These are phyloP conservation scores for Pestalotiopsis sp. DNA, from an alignment of 2,329 filamentous ascomycete species.

Conservation along the genomic window DNA sequence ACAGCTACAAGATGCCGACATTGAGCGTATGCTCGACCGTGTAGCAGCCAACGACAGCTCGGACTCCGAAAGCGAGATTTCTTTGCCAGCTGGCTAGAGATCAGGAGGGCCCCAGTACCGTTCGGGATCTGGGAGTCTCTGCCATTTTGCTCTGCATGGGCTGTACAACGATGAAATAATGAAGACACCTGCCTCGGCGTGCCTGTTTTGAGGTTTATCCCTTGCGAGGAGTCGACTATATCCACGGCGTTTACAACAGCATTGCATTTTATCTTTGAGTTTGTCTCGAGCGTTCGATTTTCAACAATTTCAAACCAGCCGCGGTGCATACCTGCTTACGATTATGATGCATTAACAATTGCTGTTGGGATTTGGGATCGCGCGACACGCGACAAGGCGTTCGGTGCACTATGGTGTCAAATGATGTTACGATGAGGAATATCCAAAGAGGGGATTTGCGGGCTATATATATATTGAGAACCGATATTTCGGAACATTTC, in stretches of 20 bases:
- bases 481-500: neutral
- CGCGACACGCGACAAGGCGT: neutral
- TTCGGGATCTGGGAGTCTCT: neutral
- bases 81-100: slow-evolving; percentile 41
- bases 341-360: slow-evolving; percentile 20
- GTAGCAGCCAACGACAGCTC: slow-evolving; percentile 54
- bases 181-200: neutral
- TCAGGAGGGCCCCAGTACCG: neutral
- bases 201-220: neutral
- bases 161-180: neutral
- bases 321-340: slow-evolving; percentile 3
- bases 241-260: neutral
- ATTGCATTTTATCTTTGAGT: neutral
- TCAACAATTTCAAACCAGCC: neutral
- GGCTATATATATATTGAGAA: slow-evolving; percentile 6
- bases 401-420: neutral
- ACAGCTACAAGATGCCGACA: slow-evolving; percentile 56
- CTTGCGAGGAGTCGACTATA: neutral
- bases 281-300: neutral
- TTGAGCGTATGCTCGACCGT: slow-evolving; percentile 60
- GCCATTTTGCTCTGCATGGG: neutral
- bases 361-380: slow-evolving; percentile 17
- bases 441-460: neutral
- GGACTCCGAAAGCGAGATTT: slow-evolving; percentile 61
- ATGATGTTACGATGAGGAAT: neutral